Evolutionary conservation across 2,329 filamentous ascomycete genomes (phyloP), one percentile per base, ranked within the genome.

Genomic region (Emergomyces orientalis): DNA sequence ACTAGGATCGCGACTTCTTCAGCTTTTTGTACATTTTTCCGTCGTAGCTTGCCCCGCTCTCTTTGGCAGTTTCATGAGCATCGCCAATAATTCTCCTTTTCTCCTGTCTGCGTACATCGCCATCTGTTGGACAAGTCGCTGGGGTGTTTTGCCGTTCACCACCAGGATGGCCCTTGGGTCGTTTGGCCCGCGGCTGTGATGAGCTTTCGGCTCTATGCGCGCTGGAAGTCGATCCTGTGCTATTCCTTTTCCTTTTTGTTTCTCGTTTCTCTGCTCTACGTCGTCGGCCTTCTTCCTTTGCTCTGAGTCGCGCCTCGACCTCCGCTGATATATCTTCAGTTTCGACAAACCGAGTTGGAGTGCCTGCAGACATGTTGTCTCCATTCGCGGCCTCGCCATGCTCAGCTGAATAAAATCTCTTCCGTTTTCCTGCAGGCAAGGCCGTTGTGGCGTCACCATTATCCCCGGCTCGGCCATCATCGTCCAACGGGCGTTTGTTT

Each of bases 271-370:
- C 63, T 55, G 71, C 71, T 22, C 64, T 65, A 59, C 68, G 71
- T 41, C 68, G 71, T 2, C 76, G 73, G 14, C 68, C 69, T 59
- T 77, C 74, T 63, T 79, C 77, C 62, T 75, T 79, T 49, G 78
- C 75, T 55, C 71, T 72, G 43, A 79, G 63, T n/a, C 77, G 71
- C 22, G 74, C 73, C 61, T 78, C 76, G 0, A 81, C 79, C 57
- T 79, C 78, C 13, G 71, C 74, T 2, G 77, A 78, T 56, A 79
- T 79, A 63, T 79, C 77, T 60, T 79, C 77, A 30, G 73, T 75
- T 47, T 76, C 74, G 19, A 73, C 63, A 3, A 56, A 25, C 7
- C 51, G 62, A 14, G 60, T 59, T 13, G 59, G 52, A n/a, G 62
- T 14, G 17, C 51, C 22, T 39, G 60, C 54, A n/a, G 17, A 34